Base-by-base conservation (phyloP, 805 yeast genomes). In the Isabelozyma rhagii region DNA sequence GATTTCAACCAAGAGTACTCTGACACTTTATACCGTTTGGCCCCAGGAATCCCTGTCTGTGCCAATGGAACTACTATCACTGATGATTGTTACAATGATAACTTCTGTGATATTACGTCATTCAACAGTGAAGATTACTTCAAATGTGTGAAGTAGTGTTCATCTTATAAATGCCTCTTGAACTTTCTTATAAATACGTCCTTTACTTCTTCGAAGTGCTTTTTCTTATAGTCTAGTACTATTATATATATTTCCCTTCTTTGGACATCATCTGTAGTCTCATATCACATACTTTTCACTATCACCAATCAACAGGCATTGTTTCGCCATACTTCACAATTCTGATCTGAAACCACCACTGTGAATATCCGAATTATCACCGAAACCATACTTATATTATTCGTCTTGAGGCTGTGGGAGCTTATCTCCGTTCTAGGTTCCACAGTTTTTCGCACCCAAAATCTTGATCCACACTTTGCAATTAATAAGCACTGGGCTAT, bases 1-100 rank as follows among this genome's bases (percentile, higher is more conserved):
- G 72, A 64, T 2, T 65, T 72, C 54, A 74, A 83, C 47, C 87
- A 82, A 55, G 51, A 59, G 54, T 85, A 80, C 63, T 69, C 77
- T 40, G 71, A 75, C 51, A 68, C 65, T 47, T 75, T 81, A 44
- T 77, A 74, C 59, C 76, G 92, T 63, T 67, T 67, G 51, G 78
- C 87, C 27, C 87, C 87, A 18, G 71, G 66, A 45, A 75, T 75
- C 15, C 82, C 83, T 17, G 64, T 72, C 27, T 84, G 89, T 64
- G 55, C 54, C 47, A 58, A 64, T 46, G 64, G 63, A 10, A 47
- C 62, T 14, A 49, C 44, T 3, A 51, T 64, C 28, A 53, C 66
- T 7, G 54, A 47, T 11, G 55, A 42, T 2, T 64, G 68, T 52
- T 59, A 55, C 44, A 46, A 52, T 18, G 55, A 51, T 11, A 64